A percentile compares a stretch with the other conserved stretches of the same genome.
These are phyloP conservation scores for Monosporascus sp. DNA, from an alignment of 2,329 filamentous ascomycete genomes.

Conservation along the genomic window DNA sequence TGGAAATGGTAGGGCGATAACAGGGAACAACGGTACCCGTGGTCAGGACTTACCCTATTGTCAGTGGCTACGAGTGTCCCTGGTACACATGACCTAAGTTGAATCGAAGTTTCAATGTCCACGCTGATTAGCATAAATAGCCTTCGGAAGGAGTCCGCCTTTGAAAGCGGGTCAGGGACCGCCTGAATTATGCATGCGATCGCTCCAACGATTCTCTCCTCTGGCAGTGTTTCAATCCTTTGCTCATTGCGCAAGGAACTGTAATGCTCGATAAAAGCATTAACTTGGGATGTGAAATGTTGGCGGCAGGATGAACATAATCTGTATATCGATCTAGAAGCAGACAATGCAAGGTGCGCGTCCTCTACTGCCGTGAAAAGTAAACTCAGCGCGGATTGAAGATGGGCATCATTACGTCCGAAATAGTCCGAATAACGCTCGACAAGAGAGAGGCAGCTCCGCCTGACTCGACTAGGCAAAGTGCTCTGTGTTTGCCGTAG, in stretches of 20 bases:
- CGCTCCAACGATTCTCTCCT: conserved; percentile 68
- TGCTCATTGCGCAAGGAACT: conserved; percentile 52
- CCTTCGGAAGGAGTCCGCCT: conserved; percentile 48
- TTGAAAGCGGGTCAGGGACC: conserved; percentile 51
- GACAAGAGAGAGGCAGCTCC: conserved; percentile 65
- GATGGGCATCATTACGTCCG: conserved; percentile 58
- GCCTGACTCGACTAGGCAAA: conserved; percentile 58
- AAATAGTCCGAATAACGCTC: conserved; percentile 75
- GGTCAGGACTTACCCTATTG: conserved; percentile 20
- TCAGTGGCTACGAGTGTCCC: conserved; percentile 15
- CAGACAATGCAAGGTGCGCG: conserved; percentile 56
- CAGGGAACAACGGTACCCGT: too few relatives aligned
- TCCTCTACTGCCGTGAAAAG: conserved; percentile 67
- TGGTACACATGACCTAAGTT: conserved; percentile 27
- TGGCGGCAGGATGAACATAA: conserved; percentile 72
- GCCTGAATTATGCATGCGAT: conserved; percentile 74
- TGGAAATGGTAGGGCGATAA: too few relatives aligned
- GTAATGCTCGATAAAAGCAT: conserved; percentile 68
- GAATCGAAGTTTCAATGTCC: conserved; percentile 49
- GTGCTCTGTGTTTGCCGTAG: conserved; percentile 43
- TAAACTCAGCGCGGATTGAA: conserved; percentile 68
- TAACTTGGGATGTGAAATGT: conserved; percentile 61
- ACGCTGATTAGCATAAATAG: conserved; percentile 57
- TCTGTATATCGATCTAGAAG: conserved; percentile 68
- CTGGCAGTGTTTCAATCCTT: conserved; percentile 63